Evolutionary conservation across 2,329 filamentous ascomycete genomes (phyloP), one percentile per base, ranked within the genome.

Genomic region (Dendrostoma leiphaemia): DNA sequence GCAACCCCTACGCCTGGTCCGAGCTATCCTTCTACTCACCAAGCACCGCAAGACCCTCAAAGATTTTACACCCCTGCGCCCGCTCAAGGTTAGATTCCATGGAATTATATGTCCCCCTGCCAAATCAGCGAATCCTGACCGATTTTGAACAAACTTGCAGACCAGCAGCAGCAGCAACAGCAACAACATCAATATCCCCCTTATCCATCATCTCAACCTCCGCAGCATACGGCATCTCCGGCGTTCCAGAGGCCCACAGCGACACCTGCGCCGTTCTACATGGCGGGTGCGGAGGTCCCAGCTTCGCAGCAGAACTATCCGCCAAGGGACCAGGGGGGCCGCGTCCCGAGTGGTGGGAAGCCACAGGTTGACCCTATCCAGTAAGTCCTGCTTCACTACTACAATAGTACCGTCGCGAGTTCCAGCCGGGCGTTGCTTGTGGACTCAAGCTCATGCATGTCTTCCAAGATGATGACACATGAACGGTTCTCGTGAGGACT

Each of bases 11-110:
- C 66, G 45, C 23, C 60, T 15, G 62, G 60, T 10, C 64, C 66
- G 8, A 64, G 62, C 35, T 74, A 77, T 26, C 17, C 45, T 29
- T 56, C 70, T 72, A 69, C 73, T 31, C 72, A 73, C 12, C 67
- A 65, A 21, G 47, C 51, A 7, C 37, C 56, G 9, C 80, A 84
- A 63, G 84, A 89, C 55, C 79, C 83, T 51, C 81, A 87, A 63
- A 79, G 85, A 71, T 91, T 83, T 69, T 91, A 89, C 66, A 85
- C 82, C 32, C 83, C 85, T 51, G 80, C 73, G 49, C 82, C 81
- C 54, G 60, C 58, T 57, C 75, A 76, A 73, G 74, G 74, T 76
- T 54, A 59, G 53, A 37, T 41, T 40, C 48, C 26, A 17, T 49
- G 41, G 53, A 24, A 43, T 21, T 51, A 35, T 40, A 45, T 47